Percentiles rank a stretch among this genome's conserved stretches.
Evolutionary conservation across 805 yeast genomes (phyloP).

Genomic region (Kluyveromyces starmeri): DNA sequence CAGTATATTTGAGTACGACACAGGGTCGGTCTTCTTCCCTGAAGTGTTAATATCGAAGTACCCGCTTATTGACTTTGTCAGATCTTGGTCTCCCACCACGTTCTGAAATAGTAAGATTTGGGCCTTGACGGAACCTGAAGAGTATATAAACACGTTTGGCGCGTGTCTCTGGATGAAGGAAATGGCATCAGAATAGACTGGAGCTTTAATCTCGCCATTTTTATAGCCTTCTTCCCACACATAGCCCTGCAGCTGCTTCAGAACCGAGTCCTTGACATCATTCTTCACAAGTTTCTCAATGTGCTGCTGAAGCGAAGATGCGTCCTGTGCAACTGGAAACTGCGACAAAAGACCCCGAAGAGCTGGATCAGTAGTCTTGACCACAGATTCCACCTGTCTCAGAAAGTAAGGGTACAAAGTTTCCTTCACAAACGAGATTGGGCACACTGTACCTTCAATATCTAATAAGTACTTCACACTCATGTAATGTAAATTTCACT

Average conservation of each 20-base stretch:
- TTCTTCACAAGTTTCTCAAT: constrained; percentile 46
- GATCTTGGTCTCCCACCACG: constrained; percentile 43
- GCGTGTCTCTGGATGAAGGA: constrained; percentile 39
- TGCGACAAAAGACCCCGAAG: constrained; percentile 19
- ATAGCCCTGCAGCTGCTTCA: constrained; percentile 75
- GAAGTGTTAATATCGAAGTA: constrained; percentile 82
- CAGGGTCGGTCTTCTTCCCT: constrained; percentile 54
- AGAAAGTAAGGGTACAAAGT: constrained; percentile 69
- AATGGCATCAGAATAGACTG: constrained; percentile 67
- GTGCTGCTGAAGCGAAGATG: constrained; percentile 34
- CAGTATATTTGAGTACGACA: constrained; percentile 53
- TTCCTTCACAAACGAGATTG: constrained; percentile 81
- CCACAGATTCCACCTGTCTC: constrained; percentile 35
- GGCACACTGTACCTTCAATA: constrained; percentile 91
- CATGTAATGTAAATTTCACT: no score
- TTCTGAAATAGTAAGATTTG: constrained; percentile 69
- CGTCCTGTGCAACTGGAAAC: constrained; percentile 22
- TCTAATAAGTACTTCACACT: constrained; percentile 44
- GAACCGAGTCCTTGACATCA: constrained; percentile 69
- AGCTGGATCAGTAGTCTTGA: constrained; percentile 19
- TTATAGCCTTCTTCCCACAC: constrained; percentile 78
- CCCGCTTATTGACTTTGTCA: constrained; percentile 47
- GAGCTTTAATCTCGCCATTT: constrained; percentile 68
- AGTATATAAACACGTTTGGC: constrained; percentile 56
- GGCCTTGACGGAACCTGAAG: constrained; percentile 84